Percentiles rank a stretch among this genome's conserved stretches.
phyloP scores from a whole-genome alignment of 2,329 filamentous ascomycete genomes.

The Pseudopithomyces maydicus region DNA sequence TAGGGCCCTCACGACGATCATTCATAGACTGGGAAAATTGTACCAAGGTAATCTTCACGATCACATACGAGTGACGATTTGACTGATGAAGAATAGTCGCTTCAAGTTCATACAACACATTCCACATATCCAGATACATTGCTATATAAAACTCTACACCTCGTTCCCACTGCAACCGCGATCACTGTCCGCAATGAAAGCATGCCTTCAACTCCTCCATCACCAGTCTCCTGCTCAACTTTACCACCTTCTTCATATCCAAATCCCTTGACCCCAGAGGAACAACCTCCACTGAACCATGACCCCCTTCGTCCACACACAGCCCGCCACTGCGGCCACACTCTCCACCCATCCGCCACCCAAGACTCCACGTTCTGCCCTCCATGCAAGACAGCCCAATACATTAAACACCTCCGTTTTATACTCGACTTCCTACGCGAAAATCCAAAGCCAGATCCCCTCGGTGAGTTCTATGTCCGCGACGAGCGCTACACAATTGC shows the following conservation, averaged over 20 bases:
- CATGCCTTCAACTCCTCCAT: too few relatives aligned
- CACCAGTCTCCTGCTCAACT: too few relatives aligned
- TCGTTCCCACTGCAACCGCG: too few relatives aligned
- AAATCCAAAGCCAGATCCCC: background rate
- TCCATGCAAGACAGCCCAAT: background rate
- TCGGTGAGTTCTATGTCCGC: background rate
- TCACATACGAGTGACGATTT: too few relatives aligned
- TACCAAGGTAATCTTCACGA: too few relatives aligned
- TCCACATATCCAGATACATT: too few relatives aligned
- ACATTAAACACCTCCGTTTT: background rate
- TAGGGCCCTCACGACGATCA: too few relatives aligned
- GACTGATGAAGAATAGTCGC: too few relatives aligned
- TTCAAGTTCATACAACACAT: too few relatives aligned
- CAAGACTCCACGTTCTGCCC: background rate
- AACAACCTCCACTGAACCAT: background rate
- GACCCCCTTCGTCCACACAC: background rate
- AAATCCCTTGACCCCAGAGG: background rate
- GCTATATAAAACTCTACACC: too few relatives aligned
- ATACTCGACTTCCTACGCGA: background rate
- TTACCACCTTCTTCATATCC: background rate
- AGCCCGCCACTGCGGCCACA: background rate
- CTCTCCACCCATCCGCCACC: background rate
- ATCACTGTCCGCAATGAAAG: too few relatives aligned
- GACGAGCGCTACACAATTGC: background rate
- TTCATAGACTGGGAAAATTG: too few relatives aligned